Percentiles rank a stretch among this genome's conserved stretches.
Evolutionary conservation across 805 yeast genomes (phyloP).

Genomic region (Cyberlindnera mycetangii): DNA sequence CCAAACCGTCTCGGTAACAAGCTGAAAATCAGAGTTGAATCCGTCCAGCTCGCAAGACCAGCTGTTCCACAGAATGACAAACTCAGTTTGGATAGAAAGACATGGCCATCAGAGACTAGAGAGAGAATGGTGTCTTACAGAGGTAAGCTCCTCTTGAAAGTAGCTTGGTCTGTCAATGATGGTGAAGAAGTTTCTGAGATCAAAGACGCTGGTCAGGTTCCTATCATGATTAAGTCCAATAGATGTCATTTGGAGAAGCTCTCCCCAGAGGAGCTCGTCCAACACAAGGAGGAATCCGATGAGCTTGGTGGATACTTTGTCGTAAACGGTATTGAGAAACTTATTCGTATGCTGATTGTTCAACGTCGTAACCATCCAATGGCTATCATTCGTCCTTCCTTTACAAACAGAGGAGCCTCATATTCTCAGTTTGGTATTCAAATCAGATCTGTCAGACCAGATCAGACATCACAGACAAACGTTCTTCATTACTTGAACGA

Average conservation of each 20-base stretch:
- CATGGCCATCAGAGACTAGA: slow-evolving; percentile 84
- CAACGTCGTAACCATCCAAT: slow-evolving; percentile 97
- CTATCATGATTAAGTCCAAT: slow-evolving; percentile 87
- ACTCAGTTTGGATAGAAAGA: slow-evolving; percentile 70
- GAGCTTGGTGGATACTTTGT: slow-evolving; percentile 94
- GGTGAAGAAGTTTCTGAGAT: slow-evolving; percentile 78
- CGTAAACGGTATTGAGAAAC: slow-evolving; percentile 94
- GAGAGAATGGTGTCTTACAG: slow-evolving; percentile 84
- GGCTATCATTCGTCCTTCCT: slow-evolving; percentile 95
- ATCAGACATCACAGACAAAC: slow-evolving; percentile 96
- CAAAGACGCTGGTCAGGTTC: slow-evolving; percentile 89
- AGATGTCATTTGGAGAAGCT: slow-evolving; percentile 86
- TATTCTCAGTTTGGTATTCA: slow-evolving; percentile 91
- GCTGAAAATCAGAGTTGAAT: slow-evolving; percentile 77
- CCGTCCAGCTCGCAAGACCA: slow-evolving; percentile 86
- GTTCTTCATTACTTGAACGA: slow-evolving; percentile 94
- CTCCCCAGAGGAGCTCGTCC: slow-evolving; percentile 79
- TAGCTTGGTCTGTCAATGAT: slow-evolving; percentile 84
- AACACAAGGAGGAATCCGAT: slow-evolving; percentile 83
- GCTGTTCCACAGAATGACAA: slow-evolving; percentile 68
- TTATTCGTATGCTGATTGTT: slow-evolving; percentile 95
- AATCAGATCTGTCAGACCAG: slow-evolving; percentile 91
- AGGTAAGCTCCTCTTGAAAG: slow-evolving; percentile 72
- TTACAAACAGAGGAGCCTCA: slow-evolving; percentile 88
- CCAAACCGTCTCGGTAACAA: slow-evolving; percentile 78